Base-by-base conservation (phyloP, 257 asterid species). In the Solanum arcanum region DNA sequence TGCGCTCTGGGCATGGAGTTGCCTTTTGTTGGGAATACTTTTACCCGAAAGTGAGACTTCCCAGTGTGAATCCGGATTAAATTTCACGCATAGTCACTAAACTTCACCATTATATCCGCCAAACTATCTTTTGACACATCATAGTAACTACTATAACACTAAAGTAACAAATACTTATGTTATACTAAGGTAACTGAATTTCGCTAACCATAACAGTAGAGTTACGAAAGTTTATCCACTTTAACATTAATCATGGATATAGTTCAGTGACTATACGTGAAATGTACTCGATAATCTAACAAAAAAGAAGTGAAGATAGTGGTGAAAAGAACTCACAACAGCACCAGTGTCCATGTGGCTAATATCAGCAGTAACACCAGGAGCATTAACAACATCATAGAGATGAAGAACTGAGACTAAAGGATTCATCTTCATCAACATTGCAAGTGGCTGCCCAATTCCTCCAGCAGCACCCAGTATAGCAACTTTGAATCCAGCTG, bases 261-360 rank as follows among this genome's bases (percentile, higher is more conserved):
- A 35, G 47, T 20, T 35, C 47, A 74, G 81, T 21, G 81, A 37
- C 52, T 37, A 37, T 21, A 35, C 77, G n/a, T 70, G 77, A 70
- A 31, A 3, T 2, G 35, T 29, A 74, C 49, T 20, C 59, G 21
- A 41, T 8, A 39, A 37, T 12, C 5, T 33, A n/a, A n/a, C 10
- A 42, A 76, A 41, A 0, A 27, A 6, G 5, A 41, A 42, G 35
- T 47, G 85, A 47, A 49, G 85, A 56, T 31, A 5, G 6, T 49
- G 7, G 27, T 6, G 69, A 49, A 31, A 81, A 81, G 23, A 12
- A 86, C 96, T 86, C 88, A 94, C 98, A 89, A 95, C 98, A 74
- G 99, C 99, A 72, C 98, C 97, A 31, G 99, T 95, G 86, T 96
- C 99, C 98, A 96, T 96, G 91, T 96, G 99, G 88, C 99, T 94